These are phyloP conservation scores for Cornus controversa DNA, from an alignment of 148 eudicot species.

Conservation along the genomic window DNA sequence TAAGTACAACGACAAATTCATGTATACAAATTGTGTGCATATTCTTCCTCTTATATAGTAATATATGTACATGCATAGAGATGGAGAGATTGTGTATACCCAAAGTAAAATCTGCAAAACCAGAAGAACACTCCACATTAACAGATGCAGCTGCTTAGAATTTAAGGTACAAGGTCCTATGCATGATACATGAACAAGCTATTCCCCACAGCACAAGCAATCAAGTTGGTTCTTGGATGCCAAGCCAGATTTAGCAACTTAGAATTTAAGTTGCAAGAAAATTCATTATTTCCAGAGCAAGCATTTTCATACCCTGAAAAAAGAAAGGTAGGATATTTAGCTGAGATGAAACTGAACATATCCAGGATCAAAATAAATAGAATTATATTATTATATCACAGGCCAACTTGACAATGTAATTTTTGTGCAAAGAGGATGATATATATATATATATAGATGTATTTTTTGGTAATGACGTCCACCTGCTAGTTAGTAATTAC, in stretches of 20 bases:
- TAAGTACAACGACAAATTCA: too few species aligned
- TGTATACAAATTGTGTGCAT: too few species aligned
- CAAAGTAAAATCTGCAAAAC: neutral
- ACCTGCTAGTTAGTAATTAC: too few species aligned
- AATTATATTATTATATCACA: too few species aligned
- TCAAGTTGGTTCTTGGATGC: conserved; percentile 46
- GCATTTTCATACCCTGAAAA: conserved; percentile 34
- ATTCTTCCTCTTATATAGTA: too few species aligned
- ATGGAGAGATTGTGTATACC: neutral
- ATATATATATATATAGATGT: too few species aligned
- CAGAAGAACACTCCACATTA: too few species aligned
- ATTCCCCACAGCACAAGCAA: conserved; percentile 47
- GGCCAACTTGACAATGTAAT: too few species aligned
- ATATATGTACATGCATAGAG: neutral
- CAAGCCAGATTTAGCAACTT: conserved; percentile 53
- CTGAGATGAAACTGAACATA: too few species aligned
- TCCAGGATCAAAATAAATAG: neutral
- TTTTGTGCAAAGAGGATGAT: too few species aligned
- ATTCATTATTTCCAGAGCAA: conserved; percentile 18
- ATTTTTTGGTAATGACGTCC: too few species aligned
- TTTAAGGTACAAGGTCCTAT: conserved; percentile 4
- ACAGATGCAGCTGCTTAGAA: neutral
- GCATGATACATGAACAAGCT: conserved; percentile 44
- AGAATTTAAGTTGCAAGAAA: conserved; percentile 31
- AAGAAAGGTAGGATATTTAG: neutral